A percentile compares a stretch with the other conserved stretches of the same genome.
phyloP scores from a whole-genome alignment of 164 flowering plant species.

The Pachysandra terminalis region DNA sequence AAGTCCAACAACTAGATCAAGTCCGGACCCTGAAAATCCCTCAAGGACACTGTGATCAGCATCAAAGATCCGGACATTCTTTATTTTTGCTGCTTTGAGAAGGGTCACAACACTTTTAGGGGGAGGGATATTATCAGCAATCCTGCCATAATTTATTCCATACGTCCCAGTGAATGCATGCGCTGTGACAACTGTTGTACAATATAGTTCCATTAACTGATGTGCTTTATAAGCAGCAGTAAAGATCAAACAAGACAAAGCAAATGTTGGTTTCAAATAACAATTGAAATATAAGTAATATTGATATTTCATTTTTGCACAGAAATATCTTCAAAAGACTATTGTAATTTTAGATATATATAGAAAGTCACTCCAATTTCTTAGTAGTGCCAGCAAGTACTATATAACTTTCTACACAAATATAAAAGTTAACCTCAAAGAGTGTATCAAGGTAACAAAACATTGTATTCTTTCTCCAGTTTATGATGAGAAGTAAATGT shows the following conservation, averaged over 20 bases:
- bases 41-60: slow-evolving; percentile 55
- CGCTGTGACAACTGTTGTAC: slow-evolving; percentile 9
- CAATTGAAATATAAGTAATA: no score
- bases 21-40: slow-evolving; percentile 59
- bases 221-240: not conserved
- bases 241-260: not conserved
- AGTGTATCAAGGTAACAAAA: no score
- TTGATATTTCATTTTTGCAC: no score
- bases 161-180: slow-evolving; percentile 55
- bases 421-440: no score
- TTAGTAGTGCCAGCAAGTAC: no score
- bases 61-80: slow-evolving; percentile 56
- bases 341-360: no score
- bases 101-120: slow-evolving; percentile 54
- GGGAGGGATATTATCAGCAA: slow-evolving; percentile 60
- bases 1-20: slow-evolving; percentile 49
- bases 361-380: no score
- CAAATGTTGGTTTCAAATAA: not conserved
- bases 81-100: slow-evolving; percentile 51
- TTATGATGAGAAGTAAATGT: no score
- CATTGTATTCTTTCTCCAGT: no score
- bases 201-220: slow-evolving; percentile 1
- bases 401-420: no score
- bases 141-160: slow-evolving; percentile 65
- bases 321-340: no score